Conservation (phyloP, 202 grass and related monocot species). For the Setaria italica region DNA sequence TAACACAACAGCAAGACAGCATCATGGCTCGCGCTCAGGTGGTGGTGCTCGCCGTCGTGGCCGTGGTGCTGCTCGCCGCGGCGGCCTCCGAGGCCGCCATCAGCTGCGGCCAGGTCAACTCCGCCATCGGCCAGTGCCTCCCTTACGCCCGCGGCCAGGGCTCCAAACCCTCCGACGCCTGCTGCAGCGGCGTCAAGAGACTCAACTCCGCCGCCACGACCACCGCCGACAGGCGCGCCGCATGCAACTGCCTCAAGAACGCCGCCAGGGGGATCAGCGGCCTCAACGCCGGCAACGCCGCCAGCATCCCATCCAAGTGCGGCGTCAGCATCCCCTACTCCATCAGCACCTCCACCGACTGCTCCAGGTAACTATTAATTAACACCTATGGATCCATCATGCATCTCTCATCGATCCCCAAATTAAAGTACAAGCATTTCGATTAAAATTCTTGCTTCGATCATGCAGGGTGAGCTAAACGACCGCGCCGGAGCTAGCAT, state of each 20-base stretch:
- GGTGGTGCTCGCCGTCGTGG: neutral
- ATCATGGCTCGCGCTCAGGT: neutral
- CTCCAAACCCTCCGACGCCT: neutral
- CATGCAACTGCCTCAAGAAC: slow-evolving; percentile 57
- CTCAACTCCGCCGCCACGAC: slow-evolving; percentile 1
- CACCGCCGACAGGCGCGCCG: slow-evolving; percentile 30
- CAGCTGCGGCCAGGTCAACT: slow-evolving; percentile 40
- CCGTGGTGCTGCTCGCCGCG: neutral
- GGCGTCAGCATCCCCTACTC: slow-evolving; percentile 50
- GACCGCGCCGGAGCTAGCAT: too few species aligned
- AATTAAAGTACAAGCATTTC: too few species aligned
- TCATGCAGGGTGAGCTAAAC: too few species aligned
- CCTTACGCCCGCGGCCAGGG: neutral
- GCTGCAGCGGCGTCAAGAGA: slow-evolving; percentile 50
- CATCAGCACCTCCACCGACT: slow-evolving; percentile 59
- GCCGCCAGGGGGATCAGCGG: neutral
- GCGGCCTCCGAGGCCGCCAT: slow-evolving; percentile 11
- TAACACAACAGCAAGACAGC: too few species aligned
- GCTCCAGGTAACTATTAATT: slow-evolving; percentile 34
- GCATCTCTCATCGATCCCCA: too few species aligned
- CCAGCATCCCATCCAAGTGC: slow-evolving; percentile 53
- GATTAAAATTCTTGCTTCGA: too few species aligned
- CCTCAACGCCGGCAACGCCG: slow-evolving; percentile 42
- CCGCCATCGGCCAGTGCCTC: slow-evolving; percentile 13
- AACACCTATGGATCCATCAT: too few species aligned